Conservation (phyloP, 495 filamentous ascomycete species). For the Penicillium chermesinum region DNA sequence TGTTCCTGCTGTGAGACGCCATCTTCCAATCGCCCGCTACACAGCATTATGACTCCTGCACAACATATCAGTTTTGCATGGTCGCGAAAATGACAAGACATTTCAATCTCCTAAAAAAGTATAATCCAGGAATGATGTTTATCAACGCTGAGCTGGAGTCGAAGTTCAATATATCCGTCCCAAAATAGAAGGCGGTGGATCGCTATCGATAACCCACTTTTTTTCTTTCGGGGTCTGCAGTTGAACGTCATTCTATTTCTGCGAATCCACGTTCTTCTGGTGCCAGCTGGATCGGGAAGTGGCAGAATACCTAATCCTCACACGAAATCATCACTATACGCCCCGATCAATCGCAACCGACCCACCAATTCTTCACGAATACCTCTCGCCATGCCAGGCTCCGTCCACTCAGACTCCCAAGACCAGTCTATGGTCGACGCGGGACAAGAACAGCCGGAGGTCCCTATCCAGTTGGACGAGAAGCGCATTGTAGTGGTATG, state of each 20-base stretch:
- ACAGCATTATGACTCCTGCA: background rate
- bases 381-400: constrained; percentile 34
- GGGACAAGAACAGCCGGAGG: constrained; percentile 33
- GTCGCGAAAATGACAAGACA: background rate
- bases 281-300: too few relatives aligned
- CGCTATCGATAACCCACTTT: constrained; percentile 33
- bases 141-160: background rate
- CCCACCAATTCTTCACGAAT: background rate
- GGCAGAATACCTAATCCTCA: too few relatives aligned
- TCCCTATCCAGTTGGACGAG: constrained; percentile 42
- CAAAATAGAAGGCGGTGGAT: constrained; percentile 19
- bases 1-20: background rate
- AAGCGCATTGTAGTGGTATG: constrained; percentile 55
- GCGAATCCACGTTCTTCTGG: background rate
- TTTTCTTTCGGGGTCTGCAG: constrained; percentile 11
- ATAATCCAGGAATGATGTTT: too few relatives aligned
- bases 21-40: background rate
- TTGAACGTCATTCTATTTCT: constrained; percentile 5
- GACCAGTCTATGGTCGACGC: constrained; percentile 54
- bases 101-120: too few relatives aligned
- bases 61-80: background rate
- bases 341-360: background rate
- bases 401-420: constrained; percentile 35
- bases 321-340: too few relatives aligned
- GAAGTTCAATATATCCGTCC: background rate